Evolutionary conservation across 176 grass and related monocot genomes (phyloP), one percentile per base, ranked within the genome.

Genomic region (Pontederia paniculata): DNA sequence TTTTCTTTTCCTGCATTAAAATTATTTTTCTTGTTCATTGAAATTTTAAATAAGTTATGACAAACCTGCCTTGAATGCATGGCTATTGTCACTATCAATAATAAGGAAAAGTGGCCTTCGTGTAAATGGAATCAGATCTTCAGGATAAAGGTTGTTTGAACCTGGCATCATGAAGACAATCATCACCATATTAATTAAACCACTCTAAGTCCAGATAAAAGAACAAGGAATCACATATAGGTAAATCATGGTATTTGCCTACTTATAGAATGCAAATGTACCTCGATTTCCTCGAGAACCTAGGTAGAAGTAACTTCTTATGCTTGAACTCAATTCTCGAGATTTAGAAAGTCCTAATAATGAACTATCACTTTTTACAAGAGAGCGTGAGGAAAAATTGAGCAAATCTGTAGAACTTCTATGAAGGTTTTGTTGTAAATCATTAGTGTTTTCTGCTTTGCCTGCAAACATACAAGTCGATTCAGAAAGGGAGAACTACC

Each of bases 51-150:
- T 83, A 97, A 86, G 86, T 89, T 88, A 75, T 78, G 77, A 97
- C 91, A 97, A 97, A 88, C 80, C 86, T 91, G 87, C 94, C 86
- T 98, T 98, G 83, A 98, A 98, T 84, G 87, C 87, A 67, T 88
- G 80, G 62, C 94, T 93, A 75, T 80, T 98, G 70, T 93, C 87
- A 59, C 94, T 93, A 28, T 98, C 94, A 16, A 93, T 74, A 67
- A 98, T 72, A 72, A 98, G 80, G 64, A 98, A 93, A 42, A 98
- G 83, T 54, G 94, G 87, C 73, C 72, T 93, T 84, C 86, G 82
- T 63, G 94, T 98, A 66, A 98, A 98, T 44, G 94, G 86, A 80
- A 98, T 77, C 50, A 98, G 70, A 66, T 98, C 86, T 68, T 93
- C 94, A 28, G 94, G 87, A 77, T 75, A 98, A 46, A 98, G 78